Base-by-base conservation (phyloP, 2,329 filamentous ascomycete species). In the Thermoascus crustaceus region DNA sequence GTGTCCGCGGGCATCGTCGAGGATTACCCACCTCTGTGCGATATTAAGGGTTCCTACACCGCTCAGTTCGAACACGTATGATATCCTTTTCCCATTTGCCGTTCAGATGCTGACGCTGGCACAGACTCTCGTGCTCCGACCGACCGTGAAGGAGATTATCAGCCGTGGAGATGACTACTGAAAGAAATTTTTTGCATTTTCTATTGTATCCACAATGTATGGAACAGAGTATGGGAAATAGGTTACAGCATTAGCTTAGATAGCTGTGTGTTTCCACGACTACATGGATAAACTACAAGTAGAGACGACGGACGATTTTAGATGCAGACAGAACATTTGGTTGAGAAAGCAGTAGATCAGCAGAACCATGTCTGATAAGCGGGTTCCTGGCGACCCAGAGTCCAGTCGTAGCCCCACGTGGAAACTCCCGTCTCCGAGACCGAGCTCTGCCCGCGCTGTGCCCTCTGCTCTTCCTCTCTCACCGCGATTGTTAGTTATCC, bases 11-110 rank as follows among this genome's bases (percentile, higher is more conserved):
- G 86, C 39, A 83, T 95, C 49, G 85, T 95, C 27, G 85, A 95
- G 64, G 78, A 84, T 27, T 95, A 95, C 58, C 86, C 87, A 24
- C 88, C 88, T 19, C 69, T 95, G 49, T 80, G 83, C 49, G 88
- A 95, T 66, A 80, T 88, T 65, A 94, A 93, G 73, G 89, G 89
- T 40, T 93, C 85, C 17, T 94, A 94, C 62, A 93, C 87, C 17
- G 89, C 88, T 45, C 88, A 95, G 60, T 94, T 79, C 57, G 88
- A 95, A 70, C 88, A 95, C 68, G 87, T 93, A 67, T 74, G 83
- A 76, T 21, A n/a, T 14, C 23, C 25, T 17, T 38, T 21, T 33
- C 32, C n/a, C 7, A 7, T 7, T 27, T 26, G 35, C n/a, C 16
- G 4, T 13, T 19, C 14, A 8, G 13, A 24, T 18, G 43, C 49